Conservation (phyloP, 2,329 filamentous ascomycete genomes). For the Didymella sp. region DNA sequence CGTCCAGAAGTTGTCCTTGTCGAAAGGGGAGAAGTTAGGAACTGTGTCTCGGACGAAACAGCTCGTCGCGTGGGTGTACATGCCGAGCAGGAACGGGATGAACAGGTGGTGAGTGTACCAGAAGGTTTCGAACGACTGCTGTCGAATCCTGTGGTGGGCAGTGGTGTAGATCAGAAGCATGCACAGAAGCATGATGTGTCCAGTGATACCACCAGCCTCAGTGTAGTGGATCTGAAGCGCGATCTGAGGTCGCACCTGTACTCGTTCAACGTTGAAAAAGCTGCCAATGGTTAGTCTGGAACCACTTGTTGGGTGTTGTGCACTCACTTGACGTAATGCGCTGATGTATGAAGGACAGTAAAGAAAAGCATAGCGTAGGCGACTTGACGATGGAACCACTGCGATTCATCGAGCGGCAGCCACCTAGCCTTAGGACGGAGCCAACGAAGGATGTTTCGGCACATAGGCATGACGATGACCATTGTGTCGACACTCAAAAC, state of each 20-base stretch:
- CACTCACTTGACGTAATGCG: constrained; percentile 91
- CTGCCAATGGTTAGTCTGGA: constrained; percentile 50
- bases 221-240: constrained; percentile 92
- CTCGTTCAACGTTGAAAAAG: constrained; percentile 93
- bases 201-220: constrained; percentile 88
- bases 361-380: constrained; percentile 90
- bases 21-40: constrained; percentile 80
- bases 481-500: constrained; percentile 83
- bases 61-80: constrained; percentile 94
- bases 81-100: constrained; percentile 87
- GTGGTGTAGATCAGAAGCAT: constrained; percentile 99
- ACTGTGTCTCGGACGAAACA: constrained; percentile 92
- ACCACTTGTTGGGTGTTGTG: too few species aligned
- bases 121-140: constrained; percentile 97
- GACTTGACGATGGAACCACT: constrained; percentile 95
- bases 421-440: constrained; percentile 86
- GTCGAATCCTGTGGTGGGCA: constrained; percentile 88
- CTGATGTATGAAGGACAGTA: constrained; percentile 74
- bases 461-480: constrained; percentile 92
- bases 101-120: constrained; percentile 99
- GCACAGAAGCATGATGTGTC: constrained; percentile 97
- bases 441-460: constrained; percentile 84
- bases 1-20: constrained; percentile 79
- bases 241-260: constrained; percentile 78
- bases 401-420: constrained; percentile 92